A percentile compares a stretch with the other conserved stretches of the same genome.
Conservation (phyloP, 768 basidiomycete species). For the Mycena venus region DNA sequence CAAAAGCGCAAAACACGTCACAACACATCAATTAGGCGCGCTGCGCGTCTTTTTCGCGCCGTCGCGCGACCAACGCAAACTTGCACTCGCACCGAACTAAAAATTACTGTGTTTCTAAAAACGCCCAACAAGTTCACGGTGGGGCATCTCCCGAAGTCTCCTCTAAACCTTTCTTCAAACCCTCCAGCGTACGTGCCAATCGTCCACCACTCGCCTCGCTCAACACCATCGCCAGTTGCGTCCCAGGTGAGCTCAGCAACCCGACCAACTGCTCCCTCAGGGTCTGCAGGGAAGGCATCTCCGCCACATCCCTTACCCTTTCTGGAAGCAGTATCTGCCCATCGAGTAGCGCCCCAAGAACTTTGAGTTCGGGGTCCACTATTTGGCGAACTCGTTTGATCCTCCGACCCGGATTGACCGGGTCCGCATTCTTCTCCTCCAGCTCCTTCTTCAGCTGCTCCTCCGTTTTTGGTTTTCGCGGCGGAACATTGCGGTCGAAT, state of each 20-base stretch:
- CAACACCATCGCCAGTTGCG: conserved; percentile 79
- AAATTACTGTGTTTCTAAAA: neutral
- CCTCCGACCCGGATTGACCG: conserved; percentile 78
- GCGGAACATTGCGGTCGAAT: conserved; percentile 76
- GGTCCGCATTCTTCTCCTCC: conserved; percentile 72
- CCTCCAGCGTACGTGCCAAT: conserved; percentile 80
- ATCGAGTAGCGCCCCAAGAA: conserved; percentile 88
- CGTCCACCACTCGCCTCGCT: conserved; percentile 78
- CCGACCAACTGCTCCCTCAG: conserved; percentile 89
- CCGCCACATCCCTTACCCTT: conserved; percentile 73
- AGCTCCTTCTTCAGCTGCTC: conserved; percentile 64
- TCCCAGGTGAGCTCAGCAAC: conserved; percentile 79
- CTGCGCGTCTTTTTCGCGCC: too few species aligned
- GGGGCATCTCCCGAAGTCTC: conserved; percentile 43
- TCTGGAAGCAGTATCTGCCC: conserved; percentile 74
- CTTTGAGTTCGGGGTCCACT: conserved; percentile 73
- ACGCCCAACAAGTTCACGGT: neutral
- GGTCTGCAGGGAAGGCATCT: conserved; percentile 83
- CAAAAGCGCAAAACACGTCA: neutral
- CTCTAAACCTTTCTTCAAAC: conserved; percentile 75
- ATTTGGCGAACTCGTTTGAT: conserved; percentile 69
- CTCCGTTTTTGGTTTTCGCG: conserved; percentile 64
- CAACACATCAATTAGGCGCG: too few species aligned
- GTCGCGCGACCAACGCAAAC: neutral
- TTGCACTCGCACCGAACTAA: neutral